phyloP scores from a whole-genome alignment of 495 filamentous ascomycete genomes.

The Aspergillus heteromorphus region DNA sequence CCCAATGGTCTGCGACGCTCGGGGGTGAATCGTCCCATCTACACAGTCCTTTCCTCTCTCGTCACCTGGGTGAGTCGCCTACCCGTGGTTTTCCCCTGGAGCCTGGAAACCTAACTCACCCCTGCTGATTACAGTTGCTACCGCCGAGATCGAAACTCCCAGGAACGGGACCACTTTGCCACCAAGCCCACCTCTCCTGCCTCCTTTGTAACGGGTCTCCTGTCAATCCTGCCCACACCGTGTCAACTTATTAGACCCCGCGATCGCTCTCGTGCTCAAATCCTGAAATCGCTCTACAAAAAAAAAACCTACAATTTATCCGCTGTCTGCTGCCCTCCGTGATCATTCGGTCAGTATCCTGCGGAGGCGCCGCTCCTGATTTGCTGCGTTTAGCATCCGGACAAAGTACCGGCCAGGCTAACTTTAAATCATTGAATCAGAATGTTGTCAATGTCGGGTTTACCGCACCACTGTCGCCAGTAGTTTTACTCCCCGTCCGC shows the following conservation, averaged over 20 bases:
- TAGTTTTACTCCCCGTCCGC: background rate
- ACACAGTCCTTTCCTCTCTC: background rate
- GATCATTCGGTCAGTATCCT: constrained; percentile 1
- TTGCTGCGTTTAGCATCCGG: background rate
- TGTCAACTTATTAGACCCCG: background rate
- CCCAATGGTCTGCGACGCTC: constrained; percentile 7
- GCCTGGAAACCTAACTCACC: constrained; percentile 12
- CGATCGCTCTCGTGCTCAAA: background rate
- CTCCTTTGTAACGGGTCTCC: background rate
- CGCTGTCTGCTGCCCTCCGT: background rate
- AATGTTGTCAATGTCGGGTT: constrained; percentile 8
- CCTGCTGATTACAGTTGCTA: constrained; percentile 18
- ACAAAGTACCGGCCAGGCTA: background rate
- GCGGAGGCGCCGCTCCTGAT: background rate
- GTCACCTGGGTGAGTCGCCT: background rate
- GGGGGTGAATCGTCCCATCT: constrained; percentile 9
- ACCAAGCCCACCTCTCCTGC: constrained; percentile 9
- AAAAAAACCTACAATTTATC: too few relatives aligned
- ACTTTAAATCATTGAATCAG: constrained; percentile 1
- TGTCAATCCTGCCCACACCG: background rate
- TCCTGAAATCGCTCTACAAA: background rate
- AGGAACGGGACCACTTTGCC: constrained; percentile 23
- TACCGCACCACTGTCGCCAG: background rate
- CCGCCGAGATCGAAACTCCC: constrained; percentile 11
- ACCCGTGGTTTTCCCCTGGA: constrained; percentile 6